Evolutionary conservation across 2,329 filamentous ascomycete genomes (phyloP), one percentile per base, ranked within the genome.

Genomic region (Nemania sp.): DNA sequence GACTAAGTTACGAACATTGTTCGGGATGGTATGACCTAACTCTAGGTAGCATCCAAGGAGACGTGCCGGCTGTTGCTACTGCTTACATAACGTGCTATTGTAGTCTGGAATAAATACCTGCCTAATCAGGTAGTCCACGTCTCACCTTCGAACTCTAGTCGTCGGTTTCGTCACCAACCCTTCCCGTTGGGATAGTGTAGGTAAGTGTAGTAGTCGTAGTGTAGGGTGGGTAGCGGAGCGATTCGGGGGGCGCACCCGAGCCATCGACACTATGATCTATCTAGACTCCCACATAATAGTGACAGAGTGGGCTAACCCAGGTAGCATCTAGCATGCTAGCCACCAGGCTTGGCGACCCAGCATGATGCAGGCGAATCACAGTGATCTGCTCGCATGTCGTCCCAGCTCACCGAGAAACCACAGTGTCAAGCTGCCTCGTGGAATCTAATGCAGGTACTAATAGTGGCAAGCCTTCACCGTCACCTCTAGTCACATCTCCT

Each of bases 401-500:
- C 60, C 63, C 67, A 69, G 64, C 67, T 64, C 60, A 66, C 68
- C 63, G 68, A 69, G 64, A 59, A 58, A 49, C 9, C 54, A 69
- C 69, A 66, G 65, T 70, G 69, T 62, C 54, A 59, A 66, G 62
- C 65, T 59, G 65, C 63, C 59, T 68, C 64, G 65, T 66, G 61
- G 63, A 56, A 65, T 65, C 68, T 71, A 71, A 71, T 71, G 69
- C 69, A 71, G 69, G 69, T 71, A 71, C 69, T 71, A 63, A 64
- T 45, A 56, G 13, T 47, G 25, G 52, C 57, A 39, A 50, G 57
- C 49, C 18, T 48, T 49, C 47, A 49, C 47, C 47, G 47, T 37
- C 29, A 37, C 17, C 29, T 47, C 13, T 40, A 32, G 47, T 21
- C 29, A 20, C 17, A n/a, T 47, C 12, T n/a, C 40, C 32, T 58